These are phyloP conservation scores for Leersia perrieri DNA, from an alignment of 176 grass and related monocot species.

Conservation along the genomic window DNA sequence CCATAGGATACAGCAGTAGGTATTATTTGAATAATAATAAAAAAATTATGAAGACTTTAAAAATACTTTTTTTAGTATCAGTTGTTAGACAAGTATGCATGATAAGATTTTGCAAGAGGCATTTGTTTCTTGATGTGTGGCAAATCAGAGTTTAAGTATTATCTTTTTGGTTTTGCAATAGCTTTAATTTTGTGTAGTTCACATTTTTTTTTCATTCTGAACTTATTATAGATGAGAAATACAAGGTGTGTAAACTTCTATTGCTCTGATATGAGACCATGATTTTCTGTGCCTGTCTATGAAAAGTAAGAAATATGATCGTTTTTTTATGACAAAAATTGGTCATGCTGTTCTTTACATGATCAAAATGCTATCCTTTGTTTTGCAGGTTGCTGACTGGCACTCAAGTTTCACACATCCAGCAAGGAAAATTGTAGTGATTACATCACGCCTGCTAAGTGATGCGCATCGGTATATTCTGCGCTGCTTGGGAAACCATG, in stretches of 20 bases:
- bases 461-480: conserved; percentile 92
- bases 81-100: background rate
- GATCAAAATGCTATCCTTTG: background rate
- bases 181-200: background rate
- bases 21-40: background rate
- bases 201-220: background rate
- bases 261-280: background rate
- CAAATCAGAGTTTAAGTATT: background rate
- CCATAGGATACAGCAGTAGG: no score
- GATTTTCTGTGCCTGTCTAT: background rate
- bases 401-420: conserved; percentile 60
- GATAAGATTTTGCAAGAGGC: background rate
- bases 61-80: background rate
- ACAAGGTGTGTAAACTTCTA: background rate
- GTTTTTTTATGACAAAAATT: conserved; percentile 4
- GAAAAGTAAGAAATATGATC: background rate
- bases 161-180: background rate
- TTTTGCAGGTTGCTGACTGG: conserved; percentile 66
- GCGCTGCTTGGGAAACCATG: conserved; percentile 75
- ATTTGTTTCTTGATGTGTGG: background rate
- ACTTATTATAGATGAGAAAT: background rate
- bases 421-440: conserved; percentile 70
- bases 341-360: conserved; percentile 2
- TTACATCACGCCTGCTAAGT: conserved; percentile 81
- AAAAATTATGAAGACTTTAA: no score